Conservation (phyloP, 371 early-diverging fungal species). For the Syncephalastrum contaminatum region DNA sequence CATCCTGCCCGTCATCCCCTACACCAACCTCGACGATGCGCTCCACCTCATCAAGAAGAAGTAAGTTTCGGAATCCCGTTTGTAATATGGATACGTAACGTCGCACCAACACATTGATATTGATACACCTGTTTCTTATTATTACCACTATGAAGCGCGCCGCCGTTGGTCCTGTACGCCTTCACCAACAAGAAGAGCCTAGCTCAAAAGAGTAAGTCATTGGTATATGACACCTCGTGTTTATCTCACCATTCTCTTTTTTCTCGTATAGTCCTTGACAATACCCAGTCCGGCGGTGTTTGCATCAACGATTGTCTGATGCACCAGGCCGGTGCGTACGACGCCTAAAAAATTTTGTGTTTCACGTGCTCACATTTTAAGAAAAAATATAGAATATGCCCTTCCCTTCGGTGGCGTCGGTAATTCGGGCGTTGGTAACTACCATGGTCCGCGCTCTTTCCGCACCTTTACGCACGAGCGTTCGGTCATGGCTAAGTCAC, state of each 20-base stretch:
- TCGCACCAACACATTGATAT: too few species aligned
- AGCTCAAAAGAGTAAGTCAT: slow-evolving; percentile 21
- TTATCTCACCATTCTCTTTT: background rate
- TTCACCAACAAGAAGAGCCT: slow-evolving; percentile 26
- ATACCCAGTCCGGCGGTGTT: slow-evolving; percentile 72
- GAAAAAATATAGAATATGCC: slow-evolving; percentile 22
- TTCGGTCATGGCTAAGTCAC: slow-evolving; percentile 51
- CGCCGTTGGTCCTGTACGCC: slow-evolving; percentile 29
- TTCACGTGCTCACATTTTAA: background rate
- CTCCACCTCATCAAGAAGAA: slow-evolving; percentile 26
- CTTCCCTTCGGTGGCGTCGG: slow-evolving; percentile 88
- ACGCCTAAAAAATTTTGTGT: background rate
- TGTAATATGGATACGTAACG: background rate
- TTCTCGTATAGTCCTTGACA: slow-evolving; percentile 35
- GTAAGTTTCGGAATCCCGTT: slow-evolving; percentile 13
- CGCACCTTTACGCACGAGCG: slow-evolving; percentile 74
- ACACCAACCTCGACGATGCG: slow-evolving; percentile 24
- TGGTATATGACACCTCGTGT: background rate
- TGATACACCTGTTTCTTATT: background rate
- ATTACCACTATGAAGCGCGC: slow-evolving; percentile 12
- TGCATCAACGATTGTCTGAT: slow-evolving; percentile 77
- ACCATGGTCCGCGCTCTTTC: slow-evolving; percentile 74
- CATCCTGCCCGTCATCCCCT: slow-evolving; percentile 61
- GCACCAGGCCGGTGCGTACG: slow-evolving; percentile 44
- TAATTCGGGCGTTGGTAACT: slow-evolving; percentile 73